Evolutionary conservation across 768 basidiomycete genomes (phyloP).

Genomic region (Suillus lakei): DNA sequence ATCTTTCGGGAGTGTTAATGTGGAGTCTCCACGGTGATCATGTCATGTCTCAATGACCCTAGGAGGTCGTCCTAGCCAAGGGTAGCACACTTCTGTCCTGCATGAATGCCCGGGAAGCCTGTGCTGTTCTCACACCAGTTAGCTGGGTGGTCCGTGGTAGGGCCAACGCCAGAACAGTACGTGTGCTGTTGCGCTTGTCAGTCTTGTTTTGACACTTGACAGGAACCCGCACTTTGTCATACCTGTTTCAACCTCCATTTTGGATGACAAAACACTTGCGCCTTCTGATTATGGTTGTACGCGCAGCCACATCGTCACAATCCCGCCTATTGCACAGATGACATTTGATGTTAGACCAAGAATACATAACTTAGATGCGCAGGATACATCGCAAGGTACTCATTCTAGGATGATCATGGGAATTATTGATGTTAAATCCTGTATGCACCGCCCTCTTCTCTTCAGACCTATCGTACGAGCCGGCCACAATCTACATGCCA

Average conservation of each 20-base stretch:
- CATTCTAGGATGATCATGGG: neutral
- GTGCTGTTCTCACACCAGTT: neutral
- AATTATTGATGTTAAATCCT: neutral
- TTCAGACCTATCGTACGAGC: neutral
- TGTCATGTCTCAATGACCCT: neutral
- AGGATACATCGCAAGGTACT: neutral
- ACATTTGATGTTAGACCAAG: neutral
- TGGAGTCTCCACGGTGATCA: neutral
- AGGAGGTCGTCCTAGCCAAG: neutral
- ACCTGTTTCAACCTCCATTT: neutral
- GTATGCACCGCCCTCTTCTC: neutral
- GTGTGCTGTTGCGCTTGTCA: neutral
- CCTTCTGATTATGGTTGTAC: neutral
- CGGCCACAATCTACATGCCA: neutral
- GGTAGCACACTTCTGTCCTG: neutral
- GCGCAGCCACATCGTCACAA: neutral
- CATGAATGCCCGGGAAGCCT: neutral
- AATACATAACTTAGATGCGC: neutral
- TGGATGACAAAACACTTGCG: neutral
- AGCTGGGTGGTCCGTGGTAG: neutral
- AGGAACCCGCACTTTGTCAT: neutral
- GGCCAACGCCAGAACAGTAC: neutral
- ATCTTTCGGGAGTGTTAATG: neutral
- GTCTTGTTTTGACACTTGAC: neutral
- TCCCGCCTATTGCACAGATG: neutral